Percentiles rank a stretch among this genome's conserved stretches.
phyloP scores from a whole-genome alignment of 139 green algal genomes.

The Axilococcus clingmanii region DNA sequence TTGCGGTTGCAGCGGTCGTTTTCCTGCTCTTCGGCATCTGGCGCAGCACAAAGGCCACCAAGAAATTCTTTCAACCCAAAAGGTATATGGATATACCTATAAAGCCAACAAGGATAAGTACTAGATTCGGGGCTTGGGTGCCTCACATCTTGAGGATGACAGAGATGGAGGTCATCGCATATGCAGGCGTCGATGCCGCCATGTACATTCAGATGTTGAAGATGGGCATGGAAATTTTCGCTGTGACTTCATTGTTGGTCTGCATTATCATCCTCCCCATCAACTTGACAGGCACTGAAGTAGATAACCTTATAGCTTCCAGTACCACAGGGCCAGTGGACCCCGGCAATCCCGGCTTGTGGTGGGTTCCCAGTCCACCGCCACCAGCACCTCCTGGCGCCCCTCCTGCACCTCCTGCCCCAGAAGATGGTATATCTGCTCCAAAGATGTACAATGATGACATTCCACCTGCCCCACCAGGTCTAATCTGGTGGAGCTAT shows the following conservation, averaged over 20 bases:
- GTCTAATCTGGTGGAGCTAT: constrained; percentile 39
- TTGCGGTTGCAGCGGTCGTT: not conserved
- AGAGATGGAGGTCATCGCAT: not conserved
- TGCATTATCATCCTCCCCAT: constrained; percentile 2
- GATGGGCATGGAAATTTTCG: constrained; percentile 1
- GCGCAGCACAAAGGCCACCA: not conserved
- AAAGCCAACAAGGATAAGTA: not conserved
- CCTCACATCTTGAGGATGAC: not conserved
- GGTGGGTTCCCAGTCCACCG: too few relatives aligned
- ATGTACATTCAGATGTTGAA: constrained; percentile 1
- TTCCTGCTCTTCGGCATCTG: not conserved
- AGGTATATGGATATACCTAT: not conserved
- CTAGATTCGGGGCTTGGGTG: not conserved
- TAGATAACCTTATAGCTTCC: not conserved
- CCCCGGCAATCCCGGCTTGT: not conserved
- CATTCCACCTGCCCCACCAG: constrained; percentile 19
- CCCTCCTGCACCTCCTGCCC: not conserved
- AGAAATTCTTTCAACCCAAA: not conserved
- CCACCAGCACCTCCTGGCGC: not conserved
- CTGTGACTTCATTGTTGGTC: not conserved
- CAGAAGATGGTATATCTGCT: not conserved
- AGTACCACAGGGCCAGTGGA: not conserved
- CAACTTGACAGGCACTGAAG: not conserved
- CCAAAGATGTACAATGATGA: constrained; percentile 28
- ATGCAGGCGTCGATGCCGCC: constrained; percentile 1